Base-by-base conservation (phyloP, 768 basidiomycete genomes). In the Saitozyma podzolica region DNA sequence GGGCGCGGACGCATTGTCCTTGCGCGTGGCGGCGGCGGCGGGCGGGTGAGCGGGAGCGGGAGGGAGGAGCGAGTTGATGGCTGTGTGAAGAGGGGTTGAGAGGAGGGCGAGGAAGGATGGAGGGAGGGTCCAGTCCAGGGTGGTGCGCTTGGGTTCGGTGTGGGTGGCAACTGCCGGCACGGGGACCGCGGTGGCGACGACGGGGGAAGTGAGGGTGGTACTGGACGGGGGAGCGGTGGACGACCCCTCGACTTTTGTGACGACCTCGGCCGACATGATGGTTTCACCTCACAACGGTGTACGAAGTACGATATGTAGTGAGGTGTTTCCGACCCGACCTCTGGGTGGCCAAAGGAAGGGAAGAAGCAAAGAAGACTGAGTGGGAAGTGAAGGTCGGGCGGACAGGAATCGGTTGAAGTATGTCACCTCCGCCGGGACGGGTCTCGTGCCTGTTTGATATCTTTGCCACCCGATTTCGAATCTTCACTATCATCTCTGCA, bases 101-200 rank as follows among this genome's bases (percentile, higher is more conserved):
- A 61, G 51, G 42, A 54, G 43, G 16, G 51, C 43, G 16, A 61
- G 40, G 59, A 61, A 61, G 16, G 59, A 42, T n/a, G 59, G 43
- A 13, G 59, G 52, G 42, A 58, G 57, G 11, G 57, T n/a, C 17
- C 43, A 58, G 39, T 58, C 57, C 11, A 19, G 50, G 16, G 49
- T 60, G 11, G 51, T 42, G 48, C 29, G 51, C 43, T 47, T 61
- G 43, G 59, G 13, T 14, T 19, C 37, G 42, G 16, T 10, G 11
- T 17, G 41, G 19, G 29, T 9, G 29, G 10, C 7, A 20, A 9
- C 20, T n/a, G n/a, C n/a, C n/a, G n/a, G n/a, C n/a, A n/a, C n/a
- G n/a, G n/a, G n/a, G n/a, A n/a, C n/a, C n/a, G n/a, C n/a, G n/a
- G n/a, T n/a, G 29, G 10, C 7, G 45, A 9, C 20, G 43, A 40